Evolutionary conservation across 257 asterid genomes (phyloP), one percentile per base, ranked within the genome.

Genomic region (Gardenia jasminoides): DNA sequence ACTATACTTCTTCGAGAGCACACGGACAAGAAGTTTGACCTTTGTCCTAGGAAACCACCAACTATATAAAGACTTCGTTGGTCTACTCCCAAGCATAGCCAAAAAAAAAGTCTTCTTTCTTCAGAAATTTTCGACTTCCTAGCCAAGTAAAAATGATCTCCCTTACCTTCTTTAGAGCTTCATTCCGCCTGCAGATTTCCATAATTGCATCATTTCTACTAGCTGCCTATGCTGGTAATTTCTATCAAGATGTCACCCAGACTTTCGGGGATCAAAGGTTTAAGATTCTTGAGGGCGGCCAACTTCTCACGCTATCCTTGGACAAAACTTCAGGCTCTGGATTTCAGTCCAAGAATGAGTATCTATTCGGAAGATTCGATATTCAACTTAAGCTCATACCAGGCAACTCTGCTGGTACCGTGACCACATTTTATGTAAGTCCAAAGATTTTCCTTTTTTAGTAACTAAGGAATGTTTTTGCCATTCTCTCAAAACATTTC

Each of bases 221-320:
- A 64, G 43, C 30, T 13, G 79, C 48, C 20, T 76, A 17, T 56
- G 80, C 80, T 6, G 83, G 83, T 19, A 80, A 80, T 17, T 80
- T 80, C 33, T 66, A 80, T n/a, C 72, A 44, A 54, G 83, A 80
- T 30, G 76, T 62, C 17, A 76, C 41, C 10, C 47, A 74, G 12
- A 65, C 72, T 56, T 28, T 78, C 31, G 78, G 78, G 6, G 78
- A 67, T 4, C 8, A 44, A 28, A 43, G 81, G 24, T 82, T 67
- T 0, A 75, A n/a, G 56, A 33, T 75, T n/a, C 70, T 75, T 10
- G 17, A 26, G 17, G 67, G 67, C 9, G 67, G 67, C 67, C 33
- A 26, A 11, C 67, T 61, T 61, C 17, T 61, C 1, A 61, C 67
- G 10, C 11, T 26, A 6, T 10, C 36, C 17, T 9, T 61, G 0